phyloP scores from a whole-genome alignment of 1,139 yeast genomes.

The Lodderomyces pseudojiufengensis region DNA sequence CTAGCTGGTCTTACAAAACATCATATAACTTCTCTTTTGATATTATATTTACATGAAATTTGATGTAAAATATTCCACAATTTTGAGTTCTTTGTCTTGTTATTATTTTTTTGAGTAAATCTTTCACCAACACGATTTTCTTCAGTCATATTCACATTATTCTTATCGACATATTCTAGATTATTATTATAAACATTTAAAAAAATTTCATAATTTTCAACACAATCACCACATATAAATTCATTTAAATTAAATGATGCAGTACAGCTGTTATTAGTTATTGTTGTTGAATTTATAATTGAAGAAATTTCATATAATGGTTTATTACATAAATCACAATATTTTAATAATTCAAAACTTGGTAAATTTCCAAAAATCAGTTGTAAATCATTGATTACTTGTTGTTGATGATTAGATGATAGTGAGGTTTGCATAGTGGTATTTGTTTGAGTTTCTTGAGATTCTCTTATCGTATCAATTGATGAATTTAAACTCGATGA shows the following conservation, averaged over 20 bases:
- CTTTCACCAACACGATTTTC: neutral
- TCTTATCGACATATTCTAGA: neutral
- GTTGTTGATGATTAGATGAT: slow-evolving; percentile 1
- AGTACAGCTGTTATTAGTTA: no score
- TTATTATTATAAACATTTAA: slow-evolving; percentile 26
- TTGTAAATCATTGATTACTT: slow-evolving; percentile 29
- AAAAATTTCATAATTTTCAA: slow-evolving; percentile 53
- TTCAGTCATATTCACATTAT: neutral
- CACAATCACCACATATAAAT: slow-evolving; percentile 64
- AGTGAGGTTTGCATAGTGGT: neutral
- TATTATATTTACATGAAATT: slow-evolving; percentile 6
- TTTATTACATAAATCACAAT: slow-evolving; percentile 64
- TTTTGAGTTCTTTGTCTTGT: slow-evolving; percentile 2
- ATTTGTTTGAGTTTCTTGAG: neutral
- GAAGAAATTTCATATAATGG: slow-evolving; percentile 65
- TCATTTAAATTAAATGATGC: slow-evolving; percentile 40
- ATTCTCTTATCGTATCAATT: neutral
- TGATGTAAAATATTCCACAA: slow-evolving; percentile 7
- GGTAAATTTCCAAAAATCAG: slow-evolving; percentile 42
- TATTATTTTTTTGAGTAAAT: neutral
- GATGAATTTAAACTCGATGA: neutral
- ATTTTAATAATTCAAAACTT: slow-evolving; percentile 41
- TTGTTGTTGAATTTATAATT: slow-evolving; percentile 9
- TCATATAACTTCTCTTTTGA: slow-evolving; percentile 3
- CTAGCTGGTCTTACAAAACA: no score